Base-by-base conservation (phyloP, 2,329 filamentous ascomycete genomes). In the Juglanconis juglandina region DNA sequence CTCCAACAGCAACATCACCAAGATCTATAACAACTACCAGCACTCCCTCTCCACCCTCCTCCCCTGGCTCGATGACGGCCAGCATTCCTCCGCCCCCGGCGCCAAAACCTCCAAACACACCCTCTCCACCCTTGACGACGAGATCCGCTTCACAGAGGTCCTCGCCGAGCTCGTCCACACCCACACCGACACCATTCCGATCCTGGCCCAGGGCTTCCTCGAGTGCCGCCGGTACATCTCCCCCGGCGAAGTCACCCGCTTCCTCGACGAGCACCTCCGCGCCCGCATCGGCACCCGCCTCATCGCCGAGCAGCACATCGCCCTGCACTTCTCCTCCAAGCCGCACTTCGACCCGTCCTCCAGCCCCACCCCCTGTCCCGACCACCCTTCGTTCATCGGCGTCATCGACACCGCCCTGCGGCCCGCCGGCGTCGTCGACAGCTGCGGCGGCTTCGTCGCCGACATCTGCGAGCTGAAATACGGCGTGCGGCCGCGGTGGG, bases 401-500 rank as follows among this genome's bases (percentile, higher is more conserved):
- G 92, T 97, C 30, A 98, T 99, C 64, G 94, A 99, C 75, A 97
- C 95, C 0, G 88, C 87, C 3, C 80, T 99, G 9, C 87, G 87
- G 41, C 95, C 95, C 0, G 90, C 92, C 0, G 83, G 85, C 50
- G 91, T 94, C 47, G 86, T 98, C 48, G 87, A 93, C 67, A 84
- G 86, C 6, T 98, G 94, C 75, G 93, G 93, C 56, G 87, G 88
- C 61, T 96, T 95, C 63, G 95, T 99, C 0, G 91, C 91, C 44
- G 95, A 98, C 70, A 96, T 98, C 63, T 98, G 94, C 77, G 95
- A 98, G 78, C 83, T 97, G 41, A 94, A 95, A 64, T 99, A 99
- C 70, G 95, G 95, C 55, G 87, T 96, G 1, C 86, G 95, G 0
- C 95, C 95, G 0, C 83, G 82, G 2, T 82, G 96, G 68, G 77